Percentiles rank a stretch among this genome's conserved stretches.
These are phyloP conservation scores for Sesbania bispinosa DNA, from an alignment of 306 rosid genomes.

Conservation along the genomic window DNA sequence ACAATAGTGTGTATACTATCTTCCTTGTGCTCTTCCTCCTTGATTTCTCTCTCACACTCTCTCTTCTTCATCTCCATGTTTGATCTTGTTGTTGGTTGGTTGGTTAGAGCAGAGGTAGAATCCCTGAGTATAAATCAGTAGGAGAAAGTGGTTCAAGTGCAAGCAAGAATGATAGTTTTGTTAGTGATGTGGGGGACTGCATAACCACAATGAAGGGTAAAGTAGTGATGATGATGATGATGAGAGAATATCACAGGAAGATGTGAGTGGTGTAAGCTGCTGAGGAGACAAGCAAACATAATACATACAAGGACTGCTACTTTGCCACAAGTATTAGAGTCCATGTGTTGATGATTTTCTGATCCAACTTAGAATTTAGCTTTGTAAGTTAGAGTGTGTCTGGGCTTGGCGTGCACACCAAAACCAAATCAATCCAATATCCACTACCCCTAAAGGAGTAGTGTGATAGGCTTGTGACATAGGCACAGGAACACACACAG, in stretches of 20 bases:
- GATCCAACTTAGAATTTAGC: constrained; percentile 37
- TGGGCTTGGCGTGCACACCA: constrained; percentile 43
- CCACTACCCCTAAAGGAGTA: constrained; percentile 13
- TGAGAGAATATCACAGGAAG: constrained; percentile 30
- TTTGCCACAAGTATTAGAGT: constrained; percentile 25
- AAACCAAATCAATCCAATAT: constrained; percentile 11
- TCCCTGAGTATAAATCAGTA: constrained; percentile 20
- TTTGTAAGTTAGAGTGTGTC: constrained; percentile 28
- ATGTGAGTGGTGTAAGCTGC: constrained; percentile 42
- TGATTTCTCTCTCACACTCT: constrained; percentile 40
- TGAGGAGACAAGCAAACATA: constrained; percentile 75
- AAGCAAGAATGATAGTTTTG: constrained; percentile 36
- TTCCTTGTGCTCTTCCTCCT: constrained; percentile 49
- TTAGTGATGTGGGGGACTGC: constrained; percentile 34
- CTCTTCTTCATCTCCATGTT: constrained; percentile 51
- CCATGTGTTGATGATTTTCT: constrained; percentile 39
- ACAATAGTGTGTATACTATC: constrained; percentile 40
- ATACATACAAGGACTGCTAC: constrained; percentile 31
- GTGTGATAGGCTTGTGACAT: constrained; percentile 27
- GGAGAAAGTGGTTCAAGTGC: constrained; percentile 31
- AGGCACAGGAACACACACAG: not conserved
- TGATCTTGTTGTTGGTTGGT: not conserved
- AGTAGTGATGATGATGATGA: constrained; percentile 53
- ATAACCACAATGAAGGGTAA: constrained; percentile 39
- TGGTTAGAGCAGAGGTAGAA: not conserved